Evolutionary conservation across 2,329 filamentous ascomycete species (phyloP).

Genomic region (Fusarium pseudoanthophilum): DNA sequence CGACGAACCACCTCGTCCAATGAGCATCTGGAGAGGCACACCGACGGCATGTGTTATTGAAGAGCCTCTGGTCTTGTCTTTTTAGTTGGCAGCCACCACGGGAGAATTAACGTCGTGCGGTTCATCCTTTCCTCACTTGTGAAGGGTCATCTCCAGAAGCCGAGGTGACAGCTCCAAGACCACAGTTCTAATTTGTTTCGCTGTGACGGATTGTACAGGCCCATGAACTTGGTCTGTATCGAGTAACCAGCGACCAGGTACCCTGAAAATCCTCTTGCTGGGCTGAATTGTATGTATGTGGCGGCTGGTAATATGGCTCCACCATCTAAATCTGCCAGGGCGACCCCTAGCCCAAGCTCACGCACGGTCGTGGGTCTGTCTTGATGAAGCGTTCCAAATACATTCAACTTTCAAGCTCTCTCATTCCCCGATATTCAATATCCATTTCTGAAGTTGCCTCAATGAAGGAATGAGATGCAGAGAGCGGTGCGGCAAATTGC

Average conservation of each 20-base stretch:
- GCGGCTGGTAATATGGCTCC: constrained; percentile 41
- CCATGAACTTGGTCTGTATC: constrained; percentile 1
- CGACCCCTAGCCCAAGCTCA: constrained; percentile 33
- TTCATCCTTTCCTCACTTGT: constrained; percentile 17
- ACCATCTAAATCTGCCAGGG: constrained; percentile 36
- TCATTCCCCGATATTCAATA: constrained; percentile 20
- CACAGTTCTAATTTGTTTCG: background rate
- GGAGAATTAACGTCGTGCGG: constrained; percentile 19
- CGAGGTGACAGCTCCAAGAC: background rate
- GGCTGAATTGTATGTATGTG: constrained; percentile 41
- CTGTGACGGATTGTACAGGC: background rate
- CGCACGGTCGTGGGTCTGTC: constrained; percentile 36
- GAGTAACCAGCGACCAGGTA: constrained; percentile 16
- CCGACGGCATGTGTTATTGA: constrained; percentile 19
- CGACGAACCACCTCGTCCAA: constrained; percentile 9
- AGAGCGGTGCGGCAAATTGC: constrained; percentile 19
- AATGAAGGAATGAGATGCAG: constrained; percentile 2
- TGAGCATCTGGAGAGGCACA: constrained; percentile 19
- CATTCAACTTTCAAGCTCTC: constrained; percentile 26
- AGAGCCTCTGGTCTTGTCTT: constrained; percentile 26
- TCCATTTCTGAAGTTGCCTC: constrained; percentile 18
- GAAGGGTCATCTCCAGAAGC: background rate
- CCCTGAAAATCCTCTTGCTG: constrained; percentile 35
- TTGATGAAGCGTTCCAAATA: constrained; percentile 38
- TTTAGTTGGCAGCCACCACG: constrained; percentile 30